A percentile compares a stretch with the other conserved stretches of the same genome.
These are phyloP conservation scores for Talaromyces liani DNA, from an alignment of 495 filamentous ascomycete species.

Conservation along the genomic window DNA sequence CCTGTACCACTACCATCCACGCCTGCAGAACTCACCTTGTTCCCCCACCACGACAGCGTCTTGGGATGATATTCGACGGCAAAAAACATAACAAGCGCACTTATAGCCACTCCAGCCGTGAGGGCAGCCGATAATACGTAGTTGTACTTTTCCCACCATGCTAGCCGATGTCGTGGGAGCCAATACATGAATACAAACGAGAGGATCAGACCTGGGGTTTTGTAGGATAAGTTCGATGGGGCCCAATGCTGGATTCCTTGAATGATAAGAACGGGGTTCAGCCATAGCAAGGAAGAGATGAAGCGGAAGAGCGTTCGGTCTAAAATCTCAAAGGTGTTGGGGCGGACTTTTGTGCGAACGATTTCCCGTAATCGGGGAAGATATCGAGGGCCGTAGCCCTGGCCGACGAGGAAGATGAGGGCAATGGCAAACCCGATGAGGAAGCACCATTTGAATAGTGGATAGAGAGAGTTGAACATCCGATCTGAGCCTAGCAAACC, in stretches of 20 bases:
- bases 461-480: background rate
- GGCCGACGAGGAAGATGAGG: conserved; percentile 1
- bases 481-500: background rate
- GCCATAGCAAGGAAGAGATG: background rate
- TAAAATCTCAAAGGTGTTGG: background rate
- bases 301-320: background rate
- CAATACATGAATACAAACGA: conserved; percentile 3
- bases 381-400: conserved; percentile 1
- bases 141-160: conserved; percentile 86
- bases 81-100: conserved; percentile 55
- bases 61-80: conserved; percentile 64
- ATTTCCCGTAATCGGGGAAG: background rate
- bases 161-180: conserved; percentile 15
- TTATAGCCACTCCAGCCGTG: conserved; percentile 70
- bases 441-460: conserved; percentile 1
- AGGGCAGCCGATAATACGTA: conserved; percentile 79
- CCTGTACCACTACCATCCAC: conserved; percentile 7
- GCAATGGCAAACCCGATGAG: background rate
- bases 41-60: conserved; percentile 66
- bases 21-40: conserved; percentile 49
- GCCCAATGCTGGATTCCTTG: background rate
- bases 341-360: background rate
- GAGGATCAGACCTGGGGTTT: background rate
- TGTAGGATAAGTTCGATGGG: background rate
- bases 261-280: background rate